Evolutionary conservation across 768 basidiomycete genomes (phyloP).

Genomic region (Serendipita sp.): DNA sequence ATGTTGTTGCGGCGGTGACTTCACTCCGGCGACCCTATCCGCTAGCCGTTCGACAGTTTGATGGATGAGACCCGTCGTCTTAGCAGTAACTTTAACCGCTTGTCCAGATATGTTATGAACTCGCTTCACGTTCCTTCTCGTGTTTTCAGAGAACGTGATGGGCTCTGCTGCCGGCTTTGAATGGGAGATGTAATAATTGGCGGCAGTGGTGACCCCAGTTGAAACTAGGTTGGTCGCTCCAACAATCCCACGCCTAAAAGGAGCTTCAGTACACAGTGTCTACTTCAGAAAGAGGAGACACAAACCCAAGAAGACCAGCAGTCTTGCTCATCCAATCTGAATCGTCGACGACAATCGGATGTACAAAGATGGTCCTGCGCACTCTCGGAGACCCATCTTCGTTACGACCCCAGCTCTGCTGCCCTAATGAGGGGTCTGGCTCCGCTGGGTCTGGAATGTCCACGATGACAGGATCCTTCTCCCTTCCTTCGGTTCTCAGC

Average conservation of each 20-base stretch:
- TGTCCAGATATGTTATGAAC: constrained; percentile 50
- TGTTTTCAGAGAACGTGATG: constrained; percentile 42
- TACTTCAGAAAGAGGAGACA: background rate
- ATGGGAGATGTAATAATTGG: constrained; percentile 43
- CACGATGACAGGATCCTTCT: constrained; percentile 52
- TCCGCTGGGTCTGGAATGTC: constrained; percentile 41
- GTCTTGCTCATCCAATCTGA: constrained; percentile 48
- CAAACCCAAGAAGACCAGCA: constrained; percentile 46
- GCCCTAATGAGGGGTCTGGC: background rate
- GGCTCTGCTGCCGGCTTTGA: constrained; percentile 35
- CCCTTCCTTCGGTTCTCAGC: constrained; percentile 32
- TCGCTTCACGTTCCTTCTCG: constrained; percentile 37
- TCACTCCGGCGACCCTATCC: constrained; percentile 24
- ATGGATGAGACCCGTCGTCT: constrained; percentile 46
- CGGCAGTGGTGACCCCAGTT: constrained; percentile 42
- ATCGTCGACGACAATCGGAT: constrained; percentile 46
- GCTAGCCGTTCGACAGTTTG: constrained; percentile 40
- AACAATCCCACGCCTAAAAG: constrained; percentile 45
- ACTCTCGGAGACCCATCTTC: constrained; percentile 19
- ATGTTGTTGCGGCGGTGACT: background rate
- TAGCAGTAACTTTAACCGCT: constrained; percentile 47
- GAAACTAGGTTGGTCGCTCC: constrained; percentile 45
- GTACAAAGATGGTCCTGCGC: constrained; percentile 40
- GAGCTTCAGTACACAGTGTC: background rate
- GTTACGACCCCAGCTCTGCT: background rate